Base-by-base conservation (phyloP, 2,329 filamentous ascomycete genomes). In the Scedosporium boydii region DNA sequence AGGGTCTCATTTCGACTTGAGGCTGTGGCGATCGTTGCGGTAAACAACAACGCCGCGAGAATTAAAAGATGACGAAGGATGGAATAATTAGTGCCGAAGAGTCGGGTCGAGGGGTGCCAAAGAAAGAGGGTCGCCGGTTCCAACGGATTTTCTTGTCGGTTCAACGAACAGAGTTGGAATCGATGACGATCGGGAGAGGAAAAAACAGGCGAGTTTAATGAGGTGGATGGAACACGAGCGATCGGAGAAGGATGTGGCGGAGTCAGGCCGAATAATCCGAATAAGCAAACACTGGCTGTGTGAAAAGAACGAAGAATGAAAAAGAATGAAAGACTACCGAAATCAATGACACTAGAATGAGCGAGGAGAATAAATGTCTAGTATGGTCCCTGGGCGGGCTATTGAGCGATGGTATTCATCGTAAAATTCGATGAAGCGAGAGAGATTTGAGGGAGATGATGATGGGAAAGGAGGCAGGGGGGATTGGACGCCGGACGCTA, bases 211-310 rank as follows among this genome's bases (percentile, higher is more conserved):
- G 55, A 27, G 34, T 41, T 58, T 41, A 23, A n/a, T 53, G n/a
- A n/a, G 26, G 12, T 51, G 58, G 48, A 55, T 51, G 44, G 48
- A 44, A 56, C 38, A 61, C 34, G 59, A 61, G 59, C n/a, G 26
- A 53, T 48, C 21, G 21, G 27, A 16, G 23, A 29, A 18, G 21
- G 29, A 10, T 10, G 59, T 61, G 59, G 59, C 59, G 44, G 46
- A 38, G 46, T 26, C 14, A 46, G n/a, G 23, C 27, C 27, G 16
- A 48, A 48, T 18, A 48, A 56, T 23, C 26, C 46, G 60, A 58
- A 29, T 14, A 18, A 41, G 7, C 27, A 46, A 59, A 46, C 23
- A 58, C 27, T 57, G 53, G 18, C 23, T 57, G 23, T 6, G 34
- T 6, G 14, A n/a, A 62, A 27, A 14, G 53, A 62, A 59, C 6